These are phyloP conservation scores for Arxiozyma heterogenica DNA, from an alignment of 1,139 yeast genomes.

Conservation along the genomic window DNA sequence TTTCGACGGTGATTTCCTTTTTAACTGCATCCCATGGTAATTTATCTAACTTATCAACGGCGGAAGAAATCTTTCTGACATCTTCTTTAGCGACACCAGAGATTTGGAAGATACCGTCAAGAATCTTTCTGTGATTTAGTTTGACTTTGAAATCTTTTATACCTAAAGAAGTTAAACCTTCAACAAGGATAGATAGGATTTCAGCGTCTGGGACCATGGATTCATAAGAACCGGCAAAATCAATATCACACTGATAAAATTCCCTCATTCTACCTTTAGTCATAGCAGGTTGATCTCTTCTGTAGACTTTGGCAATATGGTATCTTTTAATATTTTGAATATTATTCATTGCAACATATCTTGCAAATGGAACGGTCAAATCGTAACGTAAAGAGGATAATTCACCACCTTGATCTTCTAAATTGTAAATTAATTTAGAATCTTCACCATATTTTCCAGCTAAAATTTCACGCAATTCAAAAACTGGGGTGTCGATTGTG, in stretches of 20 bases:
- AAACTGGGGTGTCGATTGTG: conserved; percentile 95
- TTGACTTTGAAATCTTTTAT: conserved; percentile 83
- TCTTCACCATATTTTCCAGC: conserved; percentile 98
- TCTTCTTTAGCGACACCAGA: conserved; percentile 94
- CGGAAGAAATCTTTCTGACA: conserved; percentile 84
- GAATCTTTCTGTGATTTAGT: conserved; percentile 85
- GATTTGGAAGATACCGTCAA: conserved; percentile 90
- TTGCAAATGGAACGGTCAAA: conserved; percentile 94
- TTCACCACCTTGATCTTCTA: conserved; percentile 98
- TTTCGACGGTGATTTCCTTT: conserved; percentile 84
- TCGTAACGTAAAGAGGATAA: conserved; percentile 90
- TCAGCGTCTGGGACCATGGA: conserved; percentile 96
- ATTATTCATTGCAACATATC: conserved; percentile 92
- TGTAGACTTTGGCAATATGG: conserved; percentile 94
- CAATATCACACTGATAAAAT: conserved; percentile 96
- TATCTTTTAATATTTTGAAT: conserved; percentile 82
- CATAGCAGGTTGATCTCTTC: conserved; percentile 99
- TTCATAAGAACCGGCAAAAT: conserved; percentile 87
- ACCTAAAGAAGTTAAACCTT: conserved; percentile 76
- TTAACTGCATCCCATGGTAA: conserved; percentile 90
- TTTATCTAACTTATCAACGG: conserved; percentile 93
- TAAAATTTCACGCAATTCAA: conserved; percentile 86
- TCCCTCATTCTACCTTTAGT: conserved; percentile 99
- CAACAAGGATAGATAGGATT: conserved; percentile 67
- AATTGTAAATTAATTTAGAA: conserved; percentile 85